These are phyloP conservation scores for Clonostachys sp. DNA, from an alignment of 2,329 filamentous ascomycete genomes.

Conservation along the genomic window DNA sequence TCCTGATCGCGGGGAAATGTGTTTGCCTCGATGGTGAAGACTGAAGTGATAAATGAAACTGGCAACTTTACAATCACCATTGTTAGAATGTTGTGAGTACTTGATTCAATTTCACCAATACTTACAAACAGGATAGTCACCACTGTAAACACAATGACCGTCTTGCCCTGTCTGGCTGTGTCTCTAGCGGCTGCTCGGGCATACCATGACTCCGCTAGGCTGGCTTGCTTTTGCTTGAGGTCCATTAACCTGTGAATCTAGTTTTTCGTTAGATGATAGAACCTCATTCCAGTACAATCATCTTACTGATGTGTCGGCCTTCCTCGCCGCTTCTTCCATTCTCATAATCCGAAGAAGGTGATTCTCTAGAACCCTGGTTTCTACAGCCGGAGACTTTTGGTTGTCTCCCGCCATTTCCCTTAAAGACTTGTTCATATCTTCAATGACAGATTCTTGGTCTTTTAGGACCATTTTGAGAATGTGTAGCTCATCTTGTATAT, in stretches of 20 bases:
- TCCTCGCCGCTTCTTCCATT: background rate
- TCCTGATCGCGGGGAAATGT: background rate
- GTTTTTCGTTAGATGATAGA: too few relatives aligned
- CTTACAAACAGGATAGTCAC: slow-evolving; percentile 6
- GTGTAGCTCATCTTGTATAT: slow-evolving; percentile 6
- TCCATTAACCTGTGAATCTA: slow-evolving; percentile 4
- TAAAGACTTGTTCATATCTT: background rate
- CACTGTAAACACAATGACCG: slow-evolving; percentile 5
- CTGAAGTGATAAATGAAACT: slow-evolving; percentile 1
- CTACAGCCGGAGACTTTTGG: background rate
- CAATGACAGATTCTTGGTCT: background rate
- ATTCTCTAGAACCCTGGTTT: background rate
- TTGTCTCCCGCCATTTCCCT: background rate
- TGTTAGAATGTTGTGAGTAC: background rate
- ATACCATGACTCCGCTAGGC: slow-evolving; percentile 2
- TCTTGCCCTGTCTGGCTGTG: slow-evolving; percentile 5
- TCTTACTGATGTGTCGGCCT: background rate
- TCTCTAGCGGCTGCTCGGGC: slow-evolving; percentile 3
- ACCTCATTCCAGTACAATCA: too few relatives aligned
- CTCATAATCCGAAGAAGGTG: background rate
- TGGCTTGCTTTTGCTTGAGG: slow-evolving; percentile 6
- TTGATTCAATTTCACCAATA: background rate
- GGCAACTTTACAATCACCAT: background rate
- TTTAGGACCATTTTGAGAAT: slow-evolving; percentile 3
- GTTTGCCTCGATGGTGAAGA: slow-evolving; percentile 5